These are phyloP conservation scores for Populus hybrid DNA, from an alignment of 441 rosid genomes.

Conservation along the genomic window DNA sequence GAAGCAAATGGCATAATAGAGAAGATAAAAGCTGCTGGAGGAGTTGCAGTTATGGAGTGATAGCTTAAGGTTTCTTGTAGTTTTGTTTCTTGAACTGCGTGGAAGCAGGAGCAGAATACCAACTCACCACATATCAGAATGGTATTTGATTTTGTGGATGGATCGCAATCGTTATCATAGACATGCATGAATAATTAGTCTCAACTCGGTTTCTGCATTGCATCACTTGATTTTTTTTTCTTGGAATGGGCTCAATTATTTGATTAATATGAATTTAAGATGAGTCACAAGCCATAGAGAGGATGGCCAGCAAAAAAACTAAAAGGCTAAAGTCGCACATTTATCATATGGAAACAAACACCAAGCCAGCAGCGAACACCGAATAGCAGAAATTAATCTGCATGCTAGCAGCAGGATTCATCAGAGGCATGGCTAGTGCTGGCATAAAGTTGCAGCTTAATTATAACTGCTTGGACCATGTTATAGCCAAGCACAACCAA, in stretches of 20 bases:
- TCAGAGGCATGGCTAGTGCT: no score
- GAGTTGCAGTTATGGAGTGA: conserved; percentile 64
- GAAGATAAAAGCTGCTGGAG: conserved; percentile 67
- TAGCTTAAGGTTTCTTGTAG: background rate
- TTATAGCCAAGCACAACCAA: no score
- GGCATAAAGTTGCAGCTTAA: no score
- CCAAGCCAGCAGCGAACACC: background rate
- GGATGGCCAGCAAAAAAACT: no score
- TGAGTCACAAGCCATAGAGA: background rate
- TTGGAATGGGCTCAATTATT: background rate
- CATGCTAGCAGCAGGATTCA: no score
- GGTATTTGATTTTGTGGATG: background rate
- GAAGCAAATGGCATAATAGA: conserved; percentile 56
- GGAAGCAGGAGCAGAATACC: background rate
- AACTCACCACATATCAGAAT: background rate
- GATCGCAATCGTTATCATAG: background rate
- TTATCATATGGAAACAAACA: background rate
- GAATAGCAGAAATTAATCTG: no score
- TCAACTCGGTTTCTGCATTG: background rate
- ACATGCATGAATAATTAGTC: conserved; percentile 10
- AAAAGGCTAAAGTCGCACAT: no score
- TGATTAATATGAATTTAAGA: background rate
- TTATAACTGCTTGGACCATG: no score
- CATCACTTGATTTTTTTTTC: background rate
- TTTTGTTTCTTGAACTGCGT: background rate